A percentile compares a stretch with the other conserved stretches of the same genome.
Evolutionary conservation across 345 rosid species (phyloP).

Genomic region (Pseudoturritis turrita): DNA sequence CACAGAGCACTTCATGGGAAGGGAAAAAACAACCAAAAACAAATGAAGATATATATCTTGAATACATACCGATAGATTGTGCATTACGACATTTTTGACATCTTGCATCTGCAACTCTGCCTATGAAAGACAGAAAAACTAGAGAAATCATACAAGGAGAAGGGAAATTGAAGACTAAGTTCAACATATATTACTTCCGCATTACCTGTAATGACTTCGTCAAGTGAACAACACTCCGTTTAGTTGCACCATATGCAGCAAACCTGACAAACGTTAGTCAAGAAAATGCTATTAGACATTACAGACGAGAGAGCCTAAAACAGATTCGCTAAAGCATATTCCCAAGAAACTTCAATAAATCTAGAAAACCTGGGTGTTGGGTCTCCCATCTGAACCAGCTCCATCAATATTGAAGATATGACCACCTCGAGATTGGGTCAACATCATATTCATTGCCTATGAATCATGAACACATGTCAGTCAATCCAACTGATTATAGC

Average conservation of each 20-base stretch:
- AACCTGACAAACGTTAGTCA: constrained; percentile 43
- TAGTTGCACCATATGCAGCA: constrained; percentile 99
- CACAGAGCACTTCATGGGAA: background rate
- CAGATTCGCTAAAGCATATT: background rate
- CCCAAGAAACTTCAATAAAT: background rate
- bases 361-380: constrained; percentile 74
- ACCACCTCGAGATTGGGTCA: constrained; percentile 86
- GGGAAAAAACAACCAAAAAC: background rate
- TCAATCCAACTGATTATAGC: background rate
- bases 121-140: constrained; percentile 35
- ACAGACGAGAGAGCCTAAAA: background rate
- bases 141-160: background rate
- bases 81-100: constrained; percentile 77
- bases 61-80: constrained; percentile 74
- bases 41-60: background rate
- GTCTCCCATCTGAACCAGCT: constrained; percentile 97
- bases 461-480: constrained; percentile 22
- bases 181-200: background rate
- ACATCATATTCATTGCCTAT: constrained; percentile 94
- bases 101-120: constrained; percentile 99
- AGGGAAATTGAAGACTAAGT: background rate
- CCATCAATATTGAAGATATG: constrained; percentile 96
- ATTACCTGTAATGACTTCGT: constrained; percentile 92
- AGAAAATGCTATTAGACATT: background rate
- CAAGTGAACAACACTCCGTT: constrained; percentile 93